Percentiles rank a stretch among this genome's conserved stretches.
Evolutionary conservation across 768 basidiomycete species (phyloP).

Genomic region (Leccinum rimulosum): DNA sequence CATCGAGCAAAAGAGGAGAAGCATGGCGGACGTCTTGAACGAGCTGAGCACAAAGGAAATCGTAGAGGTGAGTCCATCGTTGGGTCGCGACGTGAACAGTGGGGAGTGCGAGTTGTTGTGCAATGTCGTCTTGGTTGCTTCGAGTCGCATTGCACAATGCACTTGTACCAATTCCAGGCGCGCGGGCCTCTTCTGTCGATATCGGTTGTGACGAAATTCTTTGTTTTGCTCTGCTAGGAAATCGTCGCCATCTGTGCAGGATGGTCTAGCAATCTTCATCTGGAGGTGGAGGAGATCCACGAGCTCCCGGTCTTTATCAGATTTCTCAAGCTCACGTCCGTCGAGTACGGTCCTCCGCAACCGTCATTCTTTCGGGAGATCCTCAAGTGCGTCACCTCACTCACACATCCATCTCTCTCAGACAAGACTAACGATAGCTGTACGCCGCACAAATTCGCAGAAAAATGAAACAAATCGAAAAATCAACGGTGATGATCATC

Average conservation of each 20-base stretch:
- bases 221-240: constrained; percentile 38
- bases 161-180: not conserved
- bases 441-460: constrained; percentile 10
- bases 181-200: not conserved
- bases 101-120: not conserved
- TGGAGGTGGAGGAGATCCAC: constrained; percentile 57
- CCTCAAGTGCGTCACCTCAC: constrained; percentile 22
- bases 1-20: constrained; percentile 13
- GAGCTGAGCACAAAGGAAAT: constrained; percentile 21
- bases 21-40: constrained; percentile 16
- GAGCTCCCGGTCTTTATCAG: constrained; percentile 47
- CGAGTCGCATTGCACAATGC: no score
- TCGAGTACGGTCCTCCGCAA: constrained; percentile 38
- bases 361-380: constrained; percentile 36
- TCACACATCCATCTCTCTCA: not conserved
- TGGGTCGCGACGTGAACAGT: not conserved
- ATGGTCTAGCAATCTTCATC: constrained; percentile 52
- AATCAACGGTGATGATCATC: constrained; percentile 45
- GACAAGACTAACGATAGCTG: not conserved
- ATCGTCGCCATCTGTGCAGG: constrained; percentile 52
- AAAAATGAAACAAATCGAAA: constrained; percentile 19
- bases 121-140: not conserved
- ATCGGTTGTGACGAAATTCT: not conserved
- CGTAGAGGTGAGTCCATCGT: constrained; percentile 24
- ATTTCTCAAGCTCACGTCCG: constrained; percentile 35